phyloP scores from a whole-genome alignment of 164 flowering plant genomes.

The Platanus orientalis region DNA sequence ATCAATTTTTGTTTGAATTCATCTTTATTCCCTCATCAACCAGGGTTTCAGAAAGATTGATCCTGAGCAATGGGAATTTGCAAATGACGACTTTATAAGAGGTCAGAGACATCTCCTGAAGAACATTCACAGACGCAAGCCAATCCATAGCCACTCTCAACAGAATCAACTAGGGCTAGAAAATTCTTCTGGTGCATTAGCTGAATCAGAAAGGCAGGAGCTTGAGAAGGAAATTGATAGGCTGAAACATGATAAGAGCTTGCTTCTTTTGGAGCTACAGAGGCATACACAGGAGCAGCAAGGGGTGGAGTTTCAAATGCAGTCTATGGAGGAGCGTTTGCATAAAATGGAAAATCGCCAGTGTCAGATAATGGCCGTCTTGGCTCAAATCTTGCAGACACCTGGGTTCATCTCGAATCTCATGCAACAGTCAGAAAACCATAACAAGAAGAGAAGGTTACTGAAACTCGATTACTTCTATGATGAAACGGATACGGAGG shows the following conservation, averaged over 20 bases:
- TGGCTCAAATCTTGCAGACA: constrained; percentile 40
- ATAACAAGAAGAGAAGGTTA: constrained; percentile 56
- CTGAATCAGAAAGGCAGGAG: too few species aligned
- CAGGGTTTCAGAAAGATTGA: too few species aligned
- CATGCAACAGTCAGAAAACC: constrained; percentile 31
- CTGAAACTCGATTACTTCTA: constrained; percentile 21
- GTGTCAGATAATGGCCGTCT: constrained; percentile 30
- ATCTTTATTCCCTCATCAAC: background rate
- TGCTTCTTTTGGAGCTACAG: constrained; percentile 44
- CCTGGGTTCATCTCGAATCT: constrained; percentile 36
- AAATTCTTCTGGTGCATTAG: constrained; percentile 32
- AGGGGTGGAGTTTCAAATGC: constrained; percentile 34
- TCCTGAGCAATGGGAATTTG: too few species aligned
- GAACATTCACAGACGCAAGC: too few species aligned
- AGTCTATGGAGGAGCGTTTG: constrained; percentile 36
- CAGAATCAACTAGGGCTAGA: constrained; percentile 34
- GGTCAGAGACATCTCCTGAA: constrained; percentile 63
- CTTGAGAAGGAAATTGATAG: too few species aligned
- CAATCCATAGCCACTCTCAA: constrained; percentile 71
- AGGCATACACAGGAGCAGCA: constrained; percentile 36
- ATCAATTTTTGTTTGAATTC: background rate
- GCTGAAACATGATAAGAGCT: constrained; percentile 44
- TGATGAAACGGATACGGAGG: constrained; percentile 26
- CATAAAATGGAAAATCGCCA: constrained; percentile 44
- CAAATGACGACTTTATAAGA: constrained; percentile 64